phyloP scores from a whole-genome alignment of 768 basidiomycete species.

The Leccinum disarticulatum region DNA sequence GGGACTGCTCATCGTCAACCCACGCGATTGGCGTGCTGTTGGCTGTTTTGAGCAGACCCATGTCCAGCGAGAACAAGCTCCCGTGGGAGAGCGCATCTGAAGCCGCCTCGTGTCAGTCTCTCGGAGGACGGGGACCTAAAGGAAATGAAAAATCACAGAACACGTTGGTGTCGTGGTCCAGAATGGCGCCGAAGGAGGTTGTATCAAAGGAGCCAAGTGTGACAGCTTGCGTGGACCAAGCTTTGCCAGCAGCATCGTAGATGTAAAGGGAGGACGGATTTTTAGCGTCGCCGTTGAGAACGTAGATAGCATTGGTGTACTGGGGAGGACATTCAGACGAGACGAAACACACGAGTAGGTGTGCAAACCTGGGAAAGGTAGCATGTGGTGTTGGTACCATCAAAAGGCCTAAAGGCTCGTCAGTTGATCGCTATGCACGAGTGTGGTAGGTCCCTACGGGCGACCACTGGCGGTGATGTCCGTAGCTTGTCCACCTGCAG shows the following conservation, averaged over 20 bases:
- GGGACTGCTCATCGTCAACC: constrained; percentile 58
- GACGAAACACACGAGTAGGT: not conserved
- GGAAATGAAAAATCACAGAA: constrained; percentile 52
- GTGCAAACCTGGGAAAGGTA: constrained; percentile 63
- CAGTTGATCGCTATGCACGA: not conserved
- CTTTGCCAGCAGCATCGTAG: constrained; percentile 67
- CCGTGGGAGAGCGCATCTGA: constrained; percentile 68
- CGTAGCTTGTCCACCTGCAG: constrained; percentile 39
- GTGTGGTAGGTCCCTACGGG: constrained; percentile 54
- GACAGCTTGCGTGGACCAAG: constrained; percentile 77
- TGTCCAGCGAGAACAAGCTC: constrained; percentile 68
- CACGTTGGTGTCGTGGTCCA: constrained; percentile 94
- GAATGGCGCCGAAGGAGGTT: constrained; percentile 62
- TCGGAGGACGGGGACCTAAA: not conserved
- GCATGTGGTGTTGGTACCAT: constrained; percentile 62
- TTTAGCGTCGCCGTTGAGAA: constrained; percentile 72
- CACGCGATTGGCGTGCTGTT: constrained; percentile 59
- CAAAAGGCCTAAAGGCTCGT: constrained; percentile 52
- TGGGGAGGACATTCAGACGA: constrained; percentile 32
- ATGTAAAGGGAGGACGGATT: constrained; percentile 75
- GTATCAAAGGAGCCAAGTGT: constrained; percentile 59
- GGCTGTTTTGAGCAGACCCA: constrained; percentile 63
- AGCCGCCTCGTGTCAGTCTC: constrained; percentile 8
- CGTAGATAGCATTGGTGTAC: constrained; percentile 85
- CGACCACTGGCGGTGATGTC: constrained; percentile 74